Base-by-base conservation (phyloP, 2,329 filamentous ascomycete species). In the Aspergillus phoenicis region DNA sequence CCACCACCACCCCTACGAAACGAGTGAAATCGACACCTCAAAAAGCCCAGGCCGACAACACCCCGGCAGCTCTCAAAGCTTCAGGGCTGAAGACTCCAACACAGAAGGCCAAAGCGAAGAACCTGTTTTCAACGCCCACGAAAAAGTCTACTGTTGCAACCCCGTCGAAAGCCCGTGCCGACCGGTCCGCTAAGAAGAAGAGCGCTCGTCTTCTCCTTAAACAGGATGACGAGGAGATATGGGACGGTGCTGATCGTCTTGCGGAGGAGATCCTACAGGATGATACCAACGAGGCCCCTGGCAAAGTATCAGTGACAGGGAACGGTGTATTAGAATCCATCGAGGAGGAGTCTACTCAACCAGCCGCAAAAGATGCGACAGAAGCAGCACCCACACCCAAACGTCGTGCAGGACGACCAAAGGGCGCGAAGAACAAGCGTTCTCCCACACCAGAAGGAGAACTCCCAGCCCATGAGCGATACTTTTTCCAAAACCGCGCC, bases 401-500 rank as follows among this genome's bases (percentile, higher is more conserved):
- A 13, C 86, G 85, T 67, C 79, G 82, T 63, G 76, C 80, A 59
- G 83, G 82, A 53, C 79, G 84, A 70, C 85, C 86, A 0, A 87
- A 85, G 66, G 82, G 82, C 60, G 81, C 75, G 59, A 79, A 77
- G 68, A 84, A 85, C 65, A 85, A 87, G 69, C 87, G 86, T 59
- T 91, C 90, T 6, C 90, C 91, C 1, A 93, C 90, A 5, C 92
- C 92, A 3, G 91, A 94, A 17, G 85, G 87, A 56, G 86, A 97
- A 69, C 83, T 98, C 2, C 91, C 93, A 5, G 84, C 93, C 0
- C 91, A 97, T 71, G 95, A 98, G 75, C 86, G 90, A 66, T 99
- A 96, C 80, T 98, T 99, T 75, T 91, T 89, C 71, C 91, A 98
- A 71, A 97, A 96, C 73, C 89, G 91, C 52, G 88, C 91, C 0